Conservation (phyloP, 129 eudicot species). For the Glebionis coronaria region DNA sequence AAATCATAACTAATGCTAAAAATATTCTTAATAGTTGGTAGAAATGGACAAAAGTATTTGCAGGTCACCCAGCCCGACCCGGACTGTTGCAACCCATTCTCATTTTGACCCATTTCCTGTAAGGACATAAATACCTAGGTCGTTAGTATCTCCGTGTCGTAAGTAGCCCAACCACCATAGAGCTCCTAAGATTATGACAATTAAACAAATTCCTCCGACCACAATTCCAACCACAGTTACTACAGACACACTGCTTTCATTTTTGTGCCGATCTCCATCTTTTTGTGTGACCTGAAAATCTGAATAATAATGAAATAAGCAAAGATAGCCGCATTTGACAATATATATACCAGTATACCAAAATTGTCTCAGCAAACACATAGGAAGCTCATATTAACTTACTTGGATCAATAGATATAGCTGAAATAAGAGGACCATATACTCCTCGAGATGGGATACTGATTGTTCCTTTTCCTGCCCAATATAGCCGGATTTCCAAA, state of each 20-base stretch:
- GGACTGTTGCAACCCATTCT: no score
- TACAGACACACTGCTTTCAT: constrained; percentile 38
- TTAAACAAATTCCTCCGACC: constrained; percentile 33
- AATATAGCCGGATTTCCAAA: constrained; percentile 60
- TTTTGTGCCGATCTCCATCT: not conserved
- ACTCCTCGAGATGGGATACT: constrained; percentile 54
- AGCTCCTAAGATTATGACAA: constrained; percentile 35
- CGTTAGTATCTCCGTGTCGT: constrained; percentile 20
- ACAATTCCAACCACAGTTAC: constrained; percentile 52
- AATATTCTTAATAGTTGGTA: no score
- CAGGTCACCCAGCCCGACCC: no score
- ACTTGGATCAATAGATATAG: constrained; percentile 69
- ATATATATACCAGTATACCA: not conserved
- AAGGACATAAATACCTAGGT: constrained; percentile 35
- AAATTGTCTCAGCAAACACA: no score
- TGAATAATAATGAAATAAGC: constrained; percentile 20
- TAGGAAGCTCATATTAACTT: constrained; percentile 14
- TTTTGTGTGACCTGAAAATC: constrained; percentile 32
- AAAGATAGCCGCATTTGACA: not conserved
- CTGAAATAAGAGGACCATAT: constrained; percentile 86
- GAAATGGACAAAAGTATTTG: no score
- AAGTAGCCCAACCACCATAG: constrained; percentile 59
- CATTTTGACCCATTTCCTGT: no score
- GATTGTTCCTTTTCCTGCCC: constrained; percentile 84
- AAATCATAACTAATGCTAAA: no score